Evolutionary conservation across 129 eudicot species (phyloP).

Genomic region (Rutidosis leptorrhynchoides): DNA sequence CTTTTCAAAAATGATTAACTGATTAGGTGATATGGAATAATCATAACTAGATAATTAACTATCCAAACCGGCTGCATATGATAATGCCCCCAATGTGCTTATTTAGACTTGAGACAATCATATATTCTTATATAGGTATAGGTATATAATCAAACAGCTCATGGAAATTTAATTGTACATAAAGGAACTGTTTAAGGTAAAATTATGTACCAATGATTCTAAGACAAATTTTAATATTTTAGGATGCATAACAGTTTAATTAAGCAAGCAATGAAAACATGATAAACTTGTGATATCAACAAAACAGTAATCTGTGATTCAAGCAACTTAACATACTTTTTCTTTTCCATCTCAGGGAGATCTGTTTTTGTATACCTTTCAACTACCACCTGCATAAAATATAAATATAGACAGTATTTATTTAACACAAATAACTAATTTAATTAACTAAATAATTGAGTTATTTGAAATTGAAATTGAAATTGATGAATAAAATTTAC

Average conservation of each 20-base stretch:
- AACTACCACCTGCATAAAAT: slow-evolving; percentile 66
- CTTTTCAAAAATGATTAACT: background rate
- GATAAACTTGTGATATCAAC: background rate
- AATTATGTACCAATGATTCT: background rate
- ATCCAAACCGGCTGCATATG: background rate
- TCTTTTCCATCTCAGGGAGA: slow-evolving; percentile 95
- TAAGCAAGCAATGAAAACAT: background rate
- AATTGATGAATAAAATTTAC: slow-evolving; percentile 27
- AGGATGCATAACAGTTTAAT: background rate
- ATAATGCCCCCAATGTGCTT: background rate
- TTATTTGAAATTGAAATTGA: background rate
- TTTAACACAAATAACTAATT: background rate
- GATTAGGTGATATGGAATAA: background rate
- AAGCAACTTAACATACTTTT: slow-evolving; percentile 52
- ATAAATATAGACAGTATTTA: background rate
- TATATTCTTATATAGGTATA: background rate
- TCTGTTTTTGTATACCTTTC: slow-evolving; percentile 85
- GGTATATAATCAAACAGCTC: background rate
- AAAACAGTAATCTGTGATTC: background rate
- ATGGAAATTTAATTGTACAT: background rate
- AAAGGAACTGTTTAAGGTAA: too few species aligned
- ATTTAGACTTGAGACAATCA: background rate
- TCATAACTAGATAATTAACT: background rate
- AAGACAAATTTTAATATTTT: too few species aligned
- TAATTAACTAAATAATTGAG: background rate